These are phyloP conservation scores for Penicillium griseofulvum DNA, from an alignment of 2,329 filamentous ascomycete species.

Conservation along the genomic window DNA sequence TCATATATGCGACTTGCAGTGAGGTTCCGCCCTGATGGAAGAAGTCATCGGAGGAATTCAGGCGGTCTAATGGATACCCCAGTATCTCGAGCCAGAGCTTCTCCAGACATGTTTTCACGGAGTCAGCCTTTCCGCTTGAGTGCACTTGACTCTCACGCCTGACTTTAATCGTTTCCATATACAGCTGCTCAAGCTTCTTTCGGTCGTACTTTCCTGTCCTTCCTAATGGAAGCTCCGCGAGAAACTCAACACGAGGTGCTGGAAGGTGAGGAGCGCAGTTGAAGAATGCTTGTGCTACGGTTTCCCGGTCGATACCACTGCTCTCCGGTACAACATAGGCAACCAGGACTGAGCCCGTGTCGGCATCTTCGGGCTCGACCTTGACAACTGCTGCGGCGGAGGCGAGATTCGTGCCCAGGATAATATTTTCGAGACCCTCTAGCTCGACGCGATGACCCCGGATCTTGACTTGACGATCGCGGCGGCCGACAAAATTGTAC, in stretches of 20 bases:
- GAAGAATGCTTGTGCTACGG: neutral
- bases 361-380: neutral
- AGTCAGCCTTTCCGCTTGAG: neutral
- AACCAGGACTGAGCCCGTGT: neutral
- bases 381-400: neutral
- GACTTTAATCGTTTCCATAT: neutral
- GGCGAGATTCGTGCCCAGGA: neutral
- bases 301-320: neutral
- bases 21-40: neutral
- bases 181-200: neutral
- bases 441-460: neutral
- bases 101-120: neutral
- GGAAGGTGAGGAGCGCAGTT: neutral
- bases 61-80: neutral
- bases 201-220: neutral
- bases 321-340: neutral
- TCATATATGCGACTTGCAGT: neutral
- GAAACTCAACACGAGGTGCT: neutral
- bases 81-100: neutral
- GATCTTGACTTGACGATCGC: neutral
- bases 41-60: neutral
- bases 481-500: neutral
- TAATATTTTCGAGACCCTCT: neutral
- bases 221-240: neutral
- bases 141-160: neutral